A percentile compares a stretch with the other conserved stretches of the same genome.
Conservation (phyloP, 2,329 filamentous ascomycete species). For the Botrytis paeoniae region DNA sequence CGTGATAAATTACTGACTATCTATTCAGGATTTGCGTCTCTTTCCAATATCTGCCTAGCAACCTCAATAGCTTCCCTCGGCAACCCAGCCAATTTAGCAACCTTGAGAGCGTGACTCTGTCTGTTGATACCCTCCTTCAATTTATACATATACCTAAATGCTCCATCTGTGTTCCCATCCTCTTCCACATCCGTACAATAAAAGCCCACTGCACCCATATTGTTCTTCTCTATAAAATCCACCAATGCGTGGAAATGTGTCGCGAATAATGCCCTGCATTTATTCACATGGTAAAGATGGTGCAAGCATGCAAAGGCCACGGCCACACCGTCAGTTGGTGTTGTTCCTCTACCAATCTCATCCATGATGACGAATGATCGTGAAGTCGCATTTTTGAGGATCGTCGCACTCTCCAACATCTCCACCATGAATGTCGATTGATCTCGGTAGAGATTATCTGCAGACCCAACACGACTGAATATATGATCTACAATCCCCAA, state of each 20-base stretch:
- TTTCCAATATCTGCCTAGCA: constrained; percentile 45
- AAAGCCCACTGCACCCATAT: constrained; percentile 42
- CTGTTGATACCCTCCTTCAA: constrained; percentile 79
- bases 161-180: constrained; percentile 45
- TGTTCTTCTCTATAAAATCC: constrained; percentile 64
- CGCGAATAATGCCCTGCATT: constrained; percentile 81
- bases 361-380: constrained; percentile 97
- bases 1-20: constrained; percentile 50
- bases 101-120: constrained; percentile 87
- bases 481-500: constrained; percentile 94
- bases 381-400: constrained; percentile 78
- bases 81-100: constrained; percentile 82
- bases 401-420: constrained; percentile 94
- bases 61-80: constrained; percentile 69
- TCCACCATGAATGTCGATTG: constrained; percentile 99
- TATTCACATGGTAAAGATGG: constrained; percentile 75
- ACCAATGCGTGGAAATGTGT: constrained; percentile 89
- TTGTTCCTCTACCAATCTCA: constrained; percentile 92
- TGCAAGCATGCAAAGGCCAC: constrained; percentile 86
- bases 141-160: constrained; percentile 84
- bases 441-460: constrained; percentile 90
- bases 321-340: constrained; percentile 85
- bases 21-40: constrained; percentile 44
- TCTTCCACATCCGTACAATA: constrained; percentile 92
- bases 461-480: constrained; percentile 89